Evolutionary conservation across 805 yeast genomes (phyloP).

Genomic region (Kazachstania viticola): DNA sequence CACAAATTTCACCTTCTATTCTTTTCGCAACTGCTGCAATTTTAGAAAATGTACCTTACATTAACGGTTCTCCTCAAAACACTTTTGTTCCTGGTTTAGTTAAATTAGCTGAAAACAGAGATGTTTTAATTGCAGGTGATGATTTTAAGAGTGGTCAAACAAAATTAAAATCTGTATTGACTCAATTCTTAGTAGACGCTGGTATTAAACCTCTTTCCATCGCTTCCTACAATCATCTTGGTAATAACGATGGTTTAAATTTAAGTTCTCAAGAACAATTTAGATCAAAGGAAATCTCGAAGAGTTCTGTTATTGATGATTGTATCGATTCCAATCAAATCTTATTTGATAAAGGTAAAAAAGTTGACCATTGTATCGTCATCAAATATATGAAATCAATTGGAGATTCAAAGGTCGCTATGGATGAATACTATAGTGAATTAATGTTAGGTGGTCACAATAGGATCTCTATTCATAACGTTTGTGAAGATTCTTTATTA

Average conservation of each 20-base stretch:
- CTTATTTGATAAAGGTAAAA: slow-evolving; percentile 66
- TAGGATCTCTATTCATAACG: slow-evolving; percentile 86
- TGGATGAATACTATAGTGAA: slow-evolving; percentile 96
- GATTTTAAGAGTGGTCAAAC: slow-evolving; percentile 97
- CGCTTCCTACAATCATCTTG: slow-evolving; percentile 92
- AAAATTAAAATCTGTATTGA: slow-evolving; percentile 88
- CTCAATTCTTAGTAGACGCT: slow-evolving; percentile 92
- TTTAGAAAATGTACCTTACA: slow-evolving; percentile 78
- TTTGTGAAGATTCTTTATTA: slow-evolving; percentile 88
- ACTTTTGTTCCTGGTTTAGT: slow-evolving; percentile 94
- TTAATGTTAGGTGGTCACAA: slow-evolving; percentile 97
- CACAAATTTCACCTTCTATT: slow-evolving; percentile 86
- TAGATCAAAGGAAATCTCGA: slow-evolving; percentile 90
- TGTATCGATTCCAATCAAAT: slow-evolving; percentile 80
- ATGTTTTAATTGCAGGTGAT: slow-evolving; percentile 85
- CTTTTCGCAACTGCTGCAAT: slow-evolving; percentile 88
- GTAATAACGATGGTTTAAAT: slow-evolving; percentile 93
- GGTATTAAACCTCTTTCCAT: slow-evolving; percentile 92
- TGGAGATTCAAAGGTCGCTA: slow-evolving; percentile 93
- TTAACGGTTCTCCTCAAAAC: slow-evolving; percentile 95
- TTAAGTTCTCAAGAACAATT: slow-evolving; percentile 86
- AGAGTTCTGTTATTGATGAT: slow-evolving; percentile 87
- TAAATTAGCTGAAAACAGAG: slow-evolving; percentile 71
- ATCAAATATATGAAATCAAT: slow-evolving; percentile 91
- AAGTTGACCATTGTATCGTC: slow-evolving; percentile 88